These are phyloP conservation scores for Diaporthe capsici DNA, from an alignment of 2,329 filamentous ascomycete species.

Conservation along the genomic window DNA sequence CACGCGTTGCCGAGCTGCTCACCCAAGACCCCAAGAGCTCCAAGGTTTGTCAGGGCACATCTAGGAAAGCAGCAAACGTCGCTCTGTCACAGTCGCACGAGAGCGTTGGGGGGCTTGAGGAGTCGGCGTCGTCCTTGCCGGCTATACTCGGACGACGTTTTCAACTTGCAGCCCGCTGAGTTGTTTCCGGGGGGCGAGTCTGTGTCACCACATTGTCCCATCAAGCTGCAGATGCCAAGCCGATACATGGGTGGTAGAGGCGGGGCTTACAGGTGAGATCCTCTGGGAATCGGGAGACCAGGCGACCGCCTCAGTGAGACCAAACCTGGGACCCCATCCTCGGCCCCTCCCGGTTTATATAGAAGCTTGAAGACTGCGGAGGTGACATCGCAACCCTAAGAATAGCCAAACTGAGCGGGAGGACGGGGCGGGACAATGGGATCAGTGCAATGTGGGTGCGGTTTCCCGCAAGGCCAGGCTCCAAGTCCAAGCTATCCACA, in stretches of 20 bases:
- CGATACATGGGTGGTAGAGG: constrained; percentile 12
- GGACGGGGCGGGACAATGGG: neutral
- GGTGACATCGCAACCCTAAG: constrained; percentile 1
- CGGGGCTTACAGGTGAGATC: constrained; percentile 35
- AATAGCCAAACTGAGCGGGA: constrained; percentile 16
- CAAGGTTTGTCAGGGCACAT: neutral
- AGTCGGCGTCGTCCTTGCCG: constrained; percentile 3
- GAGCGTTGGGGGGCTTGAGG: constrained; percentile 16
- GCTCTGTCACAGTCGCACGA: constrained; percentile 10
- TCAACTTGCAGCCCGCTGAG: constrained; percentile 12
- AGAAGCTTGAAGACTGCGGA: neutral
- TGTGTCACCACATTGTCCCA: constrained; percentile 28
- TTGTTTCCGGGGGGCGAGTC: constrained; percentile 19
- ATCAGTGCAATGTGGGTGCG: neutral
- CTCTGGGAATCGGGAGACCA: constrained; percentile 25
- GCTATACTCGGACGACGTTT: constrained; percentile 15
- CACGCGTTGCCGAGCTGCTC: constrained; percentile 10
- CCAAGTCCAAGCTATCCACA: neutral
- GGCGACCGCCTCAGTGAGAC: constrained; percentile 15
- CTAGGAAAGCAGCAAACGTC: neutral
- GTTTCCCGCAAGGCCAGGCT: neutral
- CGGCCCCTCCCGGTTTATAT: constrained; percentile 35
- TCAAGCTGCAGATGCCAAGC: constrained; percentile 9
- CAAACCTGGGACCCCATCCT: constrained; percentile 18
- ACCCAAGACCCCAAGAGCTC: neutral